Evolutionary conservation across 495 filamentous ascomycete species (phyloP), one percentile per base, ranked within the genome.

Genomic region (Oleoguttula mirabilis): DNA sequence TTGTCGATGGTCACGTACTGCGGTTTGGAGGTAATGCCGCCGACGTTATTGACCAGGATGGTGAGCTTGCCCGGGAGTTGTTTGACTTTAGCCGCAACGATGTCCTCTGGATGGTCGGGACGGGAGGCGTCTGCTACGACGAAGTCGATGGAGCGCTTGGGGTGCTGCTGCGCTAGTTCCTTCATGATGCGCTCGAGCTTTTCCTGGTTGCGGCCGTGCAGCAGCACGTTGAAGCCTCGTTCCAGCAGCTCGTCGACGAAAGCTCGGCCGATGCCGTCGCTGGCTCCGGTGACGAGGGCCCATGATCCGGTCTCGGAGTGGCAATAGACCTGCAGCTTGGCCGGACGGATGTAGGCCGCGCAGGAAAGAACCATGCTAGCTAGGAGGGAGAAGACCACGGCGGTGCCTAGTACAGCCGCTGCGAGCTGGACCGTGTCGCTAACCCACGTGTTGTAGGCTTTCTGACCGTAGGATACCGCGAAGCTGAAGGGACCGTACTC

Each of bases 251-350:
- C 52, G 21, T 48, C 10, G 21, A 30, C 48, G 32, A 60, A 54
- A 4, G 32, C 52, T 12, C 61, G 62, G n/a, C 76, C 76, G 24
- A 80, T 77, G 3, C 75, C 76, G 33, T 72, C 72, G 28, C 61
- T 72, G 8, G 71, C 64, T 11, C 76, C 76, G 0, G 76, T 79
- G 6, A 79, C 63, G 6, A 79, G 55, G 4, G 73, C 76, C 73
- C 73, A 79, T 55, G 30, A 35, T 21, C 32, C 32, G 16, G 32
- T 35, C 12, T 14, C 12, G 10, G 10, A 35, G 32, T 35, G 32
- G 16, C 32, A 35, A 15, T 35, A 35, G 10, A 7, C 10, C 8
- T 35, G 12, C 10, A 35, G 32, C 16, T 14, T 35, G 32, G 10
- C 8, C 16, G 32, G 32, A 7, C 16, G 8, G 32, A 35, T 21